Evolutionary conservation across 768 basidiomycete species (phyloP).

Genomic region (Collybiopsis luxurians): DNA sequence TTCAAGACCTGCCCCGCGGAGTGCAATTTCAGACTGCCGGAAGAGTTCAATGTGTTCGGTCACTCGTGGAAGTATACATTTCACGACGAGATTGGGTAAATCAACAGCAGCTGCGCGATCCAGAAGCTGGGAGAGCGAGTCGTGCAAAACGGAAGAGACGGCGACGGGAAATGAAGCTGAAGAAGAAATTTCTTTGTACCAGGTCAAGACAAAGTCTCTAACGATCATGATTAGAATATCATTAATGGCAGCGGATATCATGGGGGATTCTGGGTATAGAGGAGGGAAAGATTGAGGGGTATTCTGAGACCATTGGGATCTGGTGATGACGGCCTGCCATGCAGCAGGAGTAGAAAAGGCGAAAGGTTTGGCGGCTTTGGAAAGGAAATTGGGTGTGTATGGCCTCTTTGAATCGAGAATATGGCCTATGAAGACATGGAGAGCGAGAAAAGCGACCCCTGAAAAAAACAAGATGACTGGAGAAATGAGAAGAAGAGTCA

Average conservation of each 20-base stretch:
- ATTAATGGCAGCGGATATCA: conserved; percentile 71
- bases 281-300: conserved; percentile 66
- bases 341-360: conserved; percentile 91
- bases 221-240: conserved; percentile 79
- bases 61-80: conserved; percentile 83
- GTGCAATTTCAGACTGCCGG: conserved; percentile 82
- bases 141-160: conserved; percentile 73
- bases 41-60: conserved; percentile 89
- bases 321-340: conserved; percentile 87
- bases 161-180: conserved; percentile 88
- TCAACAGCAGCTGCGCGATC: conserved; percentile 61
- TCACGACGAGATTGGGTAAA: conserved; percentile 72
- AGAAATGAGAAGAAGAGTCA: conserved; percentile 59
- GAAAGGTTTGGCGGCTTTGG: conserved; percentile 65
- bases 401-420: conserved; percentile 48
- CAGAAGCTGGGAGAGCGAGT: conserved; percentile 56
- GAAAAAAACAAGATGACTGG: conserved; percentile 55
- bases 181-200: conserved; percentile 86
- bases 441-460: conserved; percentile 46
- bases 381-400: conserved; percentile 34
- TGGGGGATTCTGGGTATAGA: conserved; percentile 59
- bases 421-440: conserved; percentile 56
- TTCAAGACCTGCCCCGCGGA: conserved; percentile 80
- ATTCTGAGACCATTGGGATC: conserved; percentile 86
- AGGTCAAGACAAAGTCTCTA: conserved; percentile 83